phyloP scores from a whole-genome alignment of 208 protist genomes.

The Leishmania braziliensis region DNA sequence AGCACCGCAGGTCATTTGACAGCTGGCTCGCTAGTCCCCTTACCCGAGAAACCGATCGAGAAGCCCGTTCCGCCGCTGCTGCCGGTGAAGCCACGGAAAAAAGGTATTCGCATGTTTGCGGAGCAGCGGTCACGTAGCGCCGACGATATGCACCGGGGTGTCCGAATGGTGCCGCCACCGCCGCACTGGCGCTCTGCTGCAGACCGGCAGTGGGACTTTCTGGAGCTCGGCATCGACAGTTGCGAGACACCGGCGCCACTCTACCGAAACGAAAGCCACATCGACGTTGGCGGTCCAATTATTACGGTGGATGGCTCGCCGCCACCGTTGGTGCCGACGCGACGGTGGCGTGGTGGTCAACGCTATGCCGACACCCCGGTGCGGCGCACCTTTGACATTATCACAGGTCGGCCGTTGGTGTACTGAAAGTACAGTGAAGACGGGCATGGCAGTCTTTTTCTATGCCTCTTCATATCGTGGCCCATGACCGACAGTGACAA shows the following conservation, averaged over 20 bases:
- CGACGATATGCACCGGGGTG: slow-evolving; percentile 42
- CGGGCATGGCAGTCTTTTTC: neutral
- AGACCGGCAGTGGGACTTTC: slow-evolving; percentile 52
- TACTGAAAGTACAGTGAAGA: slow-evolving; percentile 2
- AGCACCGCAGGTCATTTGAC: slow-evolving; percentile 44
- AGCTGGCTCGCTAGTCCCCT: slow-evolving; percentile 53
- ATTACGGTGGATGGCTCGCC: neutral
- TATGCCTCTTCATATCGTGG: neutral
- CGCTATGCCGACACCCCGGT: slow-evolving; percentile 32
- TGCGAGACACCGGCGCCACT: slow-evolving; percentile 11
- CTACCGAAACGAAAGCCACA: slow-evolving; percentile 56
- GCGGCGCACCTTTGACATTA: slow-evolving; percentile 64
- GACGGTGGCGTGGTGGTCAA: slow-evolving; percentile 43
- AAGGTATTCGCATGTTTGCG: slow-evolving; percentile 57
- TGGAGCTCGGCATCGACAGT: slow-evolving; percentile 40
- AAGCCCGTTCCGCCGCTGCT: slow-evolving; percentile 55
- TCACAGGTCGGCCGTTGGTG: slow-evolving; percentile 49
- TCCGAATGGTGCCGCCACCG: slow-evolving; percentile 63
- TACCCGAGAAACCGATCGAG: slow-evolving; percentile 40
- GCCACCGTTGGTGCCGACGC: slow-evolving; percentile 1
- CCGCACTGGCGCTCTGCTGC: slow-evolving; percentile 57
- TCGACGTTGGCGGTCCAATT: slow-evolving; percentile 27
- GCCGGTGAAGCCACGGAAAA: slow-evolving; percentile 38
- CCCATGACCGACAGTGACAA: neutral
- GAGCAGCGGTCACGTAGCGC: slow-evolving; percentile 36